phyloP scores from a whole-genome alignment of 2,329 filamentous ascomycete genomes.

The Pseudogymnoascus sp. region DNA sequence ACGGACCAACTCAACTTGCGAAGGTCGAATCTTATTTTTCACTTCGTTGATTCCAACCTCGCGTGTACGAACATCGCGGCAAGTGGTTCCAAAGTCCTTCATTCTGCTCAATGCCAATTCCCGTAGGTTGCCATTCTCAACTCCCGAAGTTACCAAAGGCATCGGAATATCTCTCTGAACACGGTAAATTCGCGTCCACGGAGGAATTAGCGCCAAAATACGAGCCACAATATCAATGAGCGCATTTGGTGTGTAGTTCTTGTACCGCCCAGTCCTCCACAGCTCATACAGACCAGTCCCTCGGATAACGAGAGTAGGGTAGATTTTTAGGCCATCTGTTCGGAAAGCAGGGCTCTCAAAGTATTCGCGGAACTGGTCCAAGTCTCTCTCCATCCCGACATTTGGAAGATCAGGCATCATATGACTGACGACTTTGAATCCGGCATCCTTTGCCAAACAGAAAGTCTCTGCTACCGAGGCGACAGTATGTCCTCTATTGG shows the following conservation, averaged over 20 bases:
- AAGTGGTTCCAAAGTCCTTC: slow-evolving; percentile 98
- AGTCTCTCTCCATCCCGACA: slow-evolving; percentile 94
- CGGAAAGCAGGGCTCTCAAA: slow-evolving; percentile 95
- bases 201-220: slow-evolving; percentile 89
- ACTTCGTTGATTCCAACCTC: slow-evolving; percentile 99
- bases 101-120: slow-evolving; percentile 92
- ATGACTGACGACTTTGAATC: slow-evolving; percentile 97
- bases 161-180: slow-evolving; percentile 99
- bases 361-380: slow-evolving; percentile 96
- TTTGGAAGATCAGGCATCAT: slow-evolving; percentile 99
- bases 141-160: slow-evolving; percentile 96
- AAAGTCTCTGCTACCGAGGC: slow-evolving; percentile 94
- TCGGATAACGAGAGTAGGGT: slow-evolving; percentile 92
- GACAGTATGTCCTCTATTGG: slow-evolving; percentile 93
- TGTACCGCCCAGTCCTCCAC: slow-evolving; percentile 93
- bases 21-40: slow-evolving; percentile 95
- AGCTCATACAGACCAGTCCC: slow-evolving; percentile 95
- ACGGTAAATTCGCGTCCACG: slow-evolving; percentile 97
- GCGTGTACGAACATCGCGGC: slow-evolving; percentile 88
- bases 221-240: slow-evolving; percentile 91
- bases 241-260: slow-evolving; percentile 97
- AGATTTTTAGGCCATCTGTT: slow-evolving; percentile 96
- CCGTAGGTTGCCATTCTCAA: slow-evolving; percentile 93
- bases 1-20: slow-evolving; percentile 89
- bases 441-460: slow-evolving; percentile 92